Percentiles rank a stretch among this genome's conserved stretches.
Conservation (phyloP, 176 grass and related monocot genomes). For the Otatea glauca region DNA sequence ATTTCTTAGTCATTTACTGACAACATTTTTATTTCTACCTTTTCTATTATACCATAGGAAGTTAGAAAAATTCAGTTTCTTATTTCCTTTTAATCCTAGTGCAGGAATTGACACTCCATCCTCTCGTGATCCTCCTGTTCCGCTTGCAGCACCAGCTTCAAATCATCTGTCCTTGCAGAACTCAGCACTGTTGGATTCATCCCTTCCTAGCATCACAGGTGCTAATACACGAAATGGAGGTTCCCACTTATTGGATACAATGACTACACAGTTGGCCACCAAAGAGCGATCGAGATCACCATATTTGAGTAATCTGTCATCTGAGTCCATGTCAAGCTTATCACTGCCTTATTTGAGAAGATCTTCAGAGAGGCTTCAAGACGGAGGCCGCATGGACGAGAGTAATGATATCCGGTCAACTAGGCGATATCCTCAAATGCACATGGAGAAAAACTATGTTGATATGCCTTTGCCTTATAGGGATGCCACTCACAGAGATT, state of each 20-base stretch:
- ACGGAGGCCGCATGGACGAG: constrained; percentile 61
- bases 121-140: constrained; percentile 83
- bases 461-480: constrained; percentile 72
- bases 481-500: constrained; percentile 73
- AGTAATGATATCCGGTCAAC: constrained; percentile 55
- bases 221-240: constrained; percentile 74
- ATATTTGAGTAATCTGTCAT: constrained; percentile 63
- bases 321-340: constrained; percentile 70
- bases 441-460: constrained; percentile 63
- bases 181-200: constrained; percentile 70
- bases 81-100: constrained; percentile 71
- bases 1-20: constrained; percentile 16
- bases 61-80: constrained; percentile 30
- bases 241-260: constrained; percentile 60
- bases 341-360: constrained; percentile 73
- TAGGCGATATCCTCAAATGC: constrained; percentile 69
- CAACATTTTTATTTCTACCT: constrained; percentile 8
- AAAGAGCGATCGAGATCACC: constrained; percentile 76
- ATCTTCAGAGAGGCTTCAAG: constrained; percentile 76
- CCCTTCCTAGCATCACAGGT: constrained; percentile 58
- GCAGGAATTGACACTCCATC: constrained; percentile 93
- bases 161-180: constrained; percentile 67
- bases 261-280: constrained; percentile 56
- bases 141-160: constrained; percentile 62
- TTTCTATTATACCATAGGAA: background rate